Percentiles rank a stretch among this genome's conserved stretches.
phyloP scores from a whole-genome alignment of 352 stramenopile species.

The Globisporangium orthogonon region DNA sequence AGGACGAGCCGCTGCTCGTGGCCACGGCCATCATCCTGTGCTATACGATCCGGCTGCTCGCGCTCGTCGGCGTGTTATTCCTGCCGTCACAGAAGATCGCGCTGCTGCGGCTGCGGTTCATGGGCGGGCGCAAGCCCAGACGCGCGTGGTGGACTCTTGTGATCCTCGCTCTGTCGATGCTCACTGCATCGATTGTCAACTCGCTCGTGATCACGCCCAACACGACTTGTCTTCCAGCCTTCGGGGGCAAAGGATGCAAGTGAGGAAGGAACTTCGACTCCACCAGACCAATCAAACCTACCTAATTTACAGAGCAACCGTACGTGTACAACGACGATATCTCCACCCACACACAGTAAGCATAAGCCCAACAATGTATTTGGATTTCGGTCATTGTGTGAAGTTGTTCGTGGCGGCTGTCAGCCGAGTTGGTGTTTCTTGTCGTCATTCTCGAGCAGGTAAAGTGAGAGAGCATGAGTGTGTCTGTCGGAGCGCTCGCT shows the following conservation, averaged over 20 bases:
- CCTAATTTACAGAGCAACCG: background rate
- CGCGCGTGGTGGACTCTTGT: conserved; percentile 14
- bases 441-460: too few species aligned
- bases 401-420: too few species aligned
- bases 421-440: too few species aligned
- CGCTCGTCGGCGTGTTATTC: conserved; percentile 18
- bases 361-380: too few species aligned
- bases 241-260: conserved; percentile 20
- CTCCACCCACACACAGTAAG: too few species aligned
- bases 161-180: conserved; percentile 16
- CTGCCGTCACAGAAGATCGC: conserved; percentile 16
- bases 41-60: conserved; percentile 20
- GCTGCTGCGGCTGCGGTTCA: conserved; percentile 11
- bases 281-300: background rate
- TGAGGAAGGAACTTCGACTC: background rate
- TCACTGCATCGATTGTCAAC: conserved; percentile 17
- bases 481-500: too few species aligned
- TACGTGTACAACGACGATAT: too few species aligned
- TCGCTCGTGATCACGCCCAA: conserved; percentile 25
- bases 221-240: conserved; percentile 25
- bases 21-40: conserved; percentile 23
- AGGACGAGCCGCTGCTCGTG: conserved; percentile 22
- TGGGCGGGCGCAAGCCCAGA: conserved; percentile 9
- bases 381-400: too few species aligned
- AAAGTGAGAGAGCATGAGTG: too few species aligned